Conservation (phyloP, 345 rosid genomes). For the Clarkia xantiana region DNA sequence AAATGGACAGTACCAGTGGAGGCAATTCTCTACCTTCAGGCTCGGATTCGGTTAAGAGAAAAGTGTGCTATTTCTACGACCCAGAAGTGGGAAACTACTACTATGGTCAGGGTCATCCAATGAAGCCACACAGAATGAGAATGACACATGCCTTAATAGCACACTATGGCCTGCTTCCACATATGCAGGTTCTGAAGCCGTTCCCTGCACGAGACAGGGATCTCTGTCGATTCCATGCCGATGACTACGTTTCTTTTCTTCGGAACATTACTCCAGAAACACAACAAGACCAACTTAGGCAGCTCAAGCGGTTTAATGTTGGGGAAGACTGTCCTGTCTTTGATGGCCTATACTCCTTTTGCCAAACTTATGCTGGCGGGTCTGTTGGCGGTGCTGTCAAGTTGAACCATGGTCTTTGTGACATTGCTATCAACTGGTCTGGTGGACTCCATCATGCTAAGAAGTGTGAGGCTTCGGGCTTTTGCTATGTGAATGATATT, state of each 20-base stretch:
- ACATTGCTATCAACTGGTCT: constrained; percentile 55
- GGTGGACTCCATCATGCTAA: constrained; percentile 63
- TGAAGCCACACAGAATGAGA: constrained; percentile 55
- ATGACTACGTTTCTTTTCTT: constrained; percentile 45
- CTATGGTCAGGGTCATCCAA: constrained; percentile 53
- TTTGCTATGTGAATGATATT: constrained; percentile 57
- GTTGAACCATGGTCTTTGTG: constrained; percentile 41
- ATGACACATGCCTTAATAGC: constrained; percentile 58
- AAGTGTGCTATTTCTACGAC: constrained; percentile 49
- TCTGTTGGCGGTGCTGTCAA: constrained; percentile 53
- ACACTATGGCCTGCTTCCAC: constrained; percentile 51
- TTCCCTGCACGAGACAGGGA: constrained; percentile 49
- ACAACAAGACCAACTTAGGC: constrained; percentile 48
- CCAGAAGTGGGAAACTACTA: constrained; percentile 60
- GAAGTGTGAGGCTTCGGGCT: constrained; percentile 59
- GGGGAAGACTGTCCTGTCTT: constrained; percentile 61
- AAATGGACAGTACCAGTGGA: constrained; percentile 28
- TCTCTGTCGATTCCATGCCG: constrained; percentile 53
- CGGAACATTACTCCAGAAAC: constrained; percentile 44
- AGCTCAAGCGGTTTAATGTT: constrained; percentile 48
- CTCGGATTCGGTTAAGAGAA: constrained; percentile 47
- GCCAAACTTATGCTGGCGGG: constrained; percentile 56
- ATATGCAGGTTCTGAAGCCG: constrained; percentile 52
- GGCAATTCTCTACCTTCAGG: constrained; percentile 45
- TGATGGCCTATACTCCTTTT: constrained; percentile 49